Base-by-base conservation (phyloP, 345 rosid genomes). In the Rhizophora apiculata region DNA sequence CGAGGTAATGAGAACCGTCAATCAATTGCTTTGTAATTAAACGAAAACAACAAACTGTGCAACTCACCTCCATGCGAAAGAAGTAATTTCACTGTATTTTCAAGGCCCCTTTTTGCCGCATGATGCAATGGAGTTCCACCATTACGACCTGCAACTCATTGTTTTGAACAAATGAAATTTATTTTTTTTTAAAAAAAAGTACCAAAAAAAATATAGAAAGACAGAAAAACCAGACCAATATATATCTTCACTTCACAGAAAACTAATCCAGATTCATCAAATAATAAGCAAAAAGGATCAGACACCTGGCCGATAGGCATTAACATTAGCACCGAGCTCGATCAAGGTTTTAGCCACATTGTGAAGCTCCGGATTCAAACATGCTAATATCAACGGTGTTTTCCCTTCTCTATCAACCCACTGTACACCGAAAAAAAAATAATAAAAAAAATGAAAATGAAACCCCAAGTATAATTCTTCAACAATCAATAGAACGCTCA, bases 121-220 rank as follows among this genome's bases (percentile, higher is more conserved):
- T 96, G 99, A 72, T 96, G 98, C 75, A 92, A 82, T 21, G 99
- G 98, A 70, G 96, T 96, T 39, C 99, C 98, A 0, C 83, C 98
- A 65, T 74, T 84, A 24, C 98, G 91, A 80, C 88, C 99, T 95
- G 51, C 62, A 78, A 29, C 36, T 57, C 69, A 74, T 60, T 3
- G 8, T 43, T 43, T 43, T 3, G 3, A 13, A 43, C 5, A 15
- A 43, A 11, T 13, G 49, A 13, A 43, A 13, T 13, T 43, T 9
- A 13, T 8, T 24, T 24, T 24, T 24, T 24, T 24, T n/a, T n/a
- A n/a, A 55, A 56, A 26, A 56, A 18, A 22, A 56, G 29, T 16
- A 8, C 0, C 1, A 51, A 19, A 65, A 1, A 22, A 24, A 10
- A 63, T 31, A 49, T 0, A 57, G 10, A 20, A 59, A 4, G 8